Evolutionary conservation across 805 yeast genomes (phyloP), one percentile per base, ranked within the genome.

Genomic region (Metschnikowia drakensbergensis): DNA sequence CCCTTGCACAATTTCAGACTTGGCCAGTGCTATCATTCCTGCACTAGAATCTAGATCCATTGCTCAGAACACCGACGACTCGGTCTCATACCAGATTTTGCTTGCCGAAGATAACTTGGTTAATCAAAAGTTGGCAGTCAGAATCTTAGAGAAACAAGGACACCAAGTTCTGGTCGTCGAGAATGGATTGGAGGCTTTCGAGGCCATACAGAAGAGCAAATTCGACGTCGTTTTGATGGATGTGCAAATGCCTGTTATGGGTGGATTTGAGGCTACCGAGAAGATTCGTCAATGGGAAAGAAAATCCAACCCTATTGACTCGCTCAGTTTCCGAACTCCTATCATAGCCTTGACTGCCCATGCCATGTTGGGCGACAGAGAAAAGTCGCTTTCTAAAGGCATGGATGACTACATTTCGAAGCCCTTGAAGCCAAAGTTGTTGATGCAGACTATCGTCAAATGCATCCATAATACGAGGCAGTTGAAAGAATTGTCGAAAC

Each of bases 221-320:
- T 88, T 83, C 63, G 96, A 88, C 62, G 91, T 86, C 41, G 86
- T 88, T 17, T 76, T 88, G 56, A 88, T 88, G 96, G 96, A 88
- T 69, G 96, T 88, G 39, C 96, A 88, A 65, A 88, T 88, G 96
- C 96, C 96, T 6, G 88, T 87, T 11, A 89, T 88, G 94, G 96
- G 96, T 28, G 96, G 96, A 0, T 88, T 88, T 64, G 96, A 88
- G 61, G 96, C 96, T 2, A 88, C 96, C 1, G 88, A 84, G 41
- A 81, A 82, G 65, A 88, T 88, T 46, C 74, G 96, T 57, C 89
- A 86, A 61, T 88, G 95, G 95, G 96, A 88, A 67, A 81, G 79
- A 71, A 85, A 84, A 66, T 77, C 82, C 22, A 83, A 84, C 53
- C 89, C 91, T 38, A 80, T 81, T 23, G 84, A 82, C 62, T 78